Evolutionary conservation across 306 rosid species (phyloP).

Genomic region (cucumber (Cucumis sativus)): DNA sequence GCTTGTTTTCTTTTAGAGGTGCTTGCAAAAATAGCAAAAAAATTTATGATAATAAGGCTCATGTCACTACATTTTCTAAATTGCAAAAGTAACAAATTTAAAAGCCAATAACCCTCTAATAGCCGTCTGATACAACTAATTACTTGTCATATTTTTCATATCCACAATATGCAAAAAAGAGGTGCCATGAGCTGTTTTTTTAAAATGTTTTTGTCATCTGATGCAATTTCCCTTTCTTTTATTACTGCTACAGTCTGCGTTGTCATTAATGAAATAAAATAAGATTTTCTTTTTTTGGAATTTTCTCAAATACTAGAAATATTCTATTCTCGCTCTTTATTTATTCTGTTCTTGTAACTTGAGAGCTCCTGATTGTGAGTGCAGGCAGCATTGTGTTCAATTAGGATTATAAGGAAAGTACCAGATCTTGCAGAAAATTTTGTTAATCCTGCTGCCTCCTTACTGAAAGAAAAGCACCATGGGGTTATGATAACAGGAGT

Average conservation of each 20-base stretch:
- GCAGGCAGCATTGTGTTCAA: slow-evolving; percentile 92
- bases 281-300: background rate
- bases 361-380: slow-evolving; percentile 21
- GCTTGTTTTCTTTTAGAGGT: background rate
- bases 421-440: slow-evolving; percentile 97
- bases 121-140: too few relatives aligned
- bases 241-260: background rate
- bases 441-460: slow-evolving; percentile 74
- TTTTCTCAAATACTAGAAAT: background rate
- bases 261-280: background rate
- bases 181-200: too few relatives aligned
- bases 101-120: too few relatives aligned
- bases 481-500: slow-evolving; percentile 94
- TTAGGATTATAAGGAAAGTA: slow-evolving; percentile 92
- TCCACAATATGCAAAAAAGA: too few relatives aligned
- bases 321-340: background rate
- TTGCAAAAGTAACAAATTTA: too few relatives aligned
- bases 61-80: too few relatives aligned
- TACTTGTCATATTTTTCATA: too few relatives aligned
- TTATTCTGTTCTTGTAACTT: slow-evolving; percentile 20
- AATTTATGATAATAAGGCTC: too few relatives aligned
- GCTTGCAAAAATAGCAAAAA: too few relatives aligned
- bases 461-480: slow-evolving; percentile 93
- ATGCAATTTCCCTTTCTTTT: background rate
- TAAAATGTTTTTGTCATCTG: too few relatives aligned